Percentiles rank a stretch among this genome's conserved stretches.
Conservation (phyloP, 768 basidiomycete genomes). For the Tremella yokohamensis region DNA sequence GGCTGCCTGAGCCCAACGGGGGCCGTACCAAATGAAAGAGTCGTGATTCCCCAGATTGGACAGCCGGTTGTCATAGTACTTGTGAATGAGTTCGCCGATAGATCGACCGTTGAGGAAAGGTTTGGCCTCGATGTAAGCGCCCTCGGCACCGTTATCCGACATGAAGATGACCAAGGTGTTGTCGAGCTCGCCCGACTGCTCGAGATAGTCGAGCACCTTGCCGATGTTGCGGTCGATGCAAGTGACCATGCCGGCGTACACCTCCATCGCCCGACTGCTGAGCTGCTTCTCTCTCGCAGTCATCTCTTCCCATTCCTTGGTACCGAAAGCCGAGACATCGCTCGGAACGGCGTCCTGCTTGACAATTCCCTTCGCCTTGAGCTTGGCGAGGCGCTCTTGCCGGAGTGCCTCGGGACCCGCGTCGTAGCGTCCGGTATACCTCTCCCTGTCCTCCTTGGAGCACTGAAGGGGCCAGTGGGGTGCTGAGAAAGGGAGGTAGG, state of each 20-base stretch:
- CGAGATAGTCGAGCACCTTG: constrained; percentile 9
- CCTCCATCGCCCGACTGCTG: constrained; percentile 18
- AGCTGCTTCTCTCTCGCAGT: constrained; percentile 16
- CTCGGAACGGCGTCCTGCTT: constrained; percentile 9
- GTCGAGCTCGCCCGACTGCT: constrained; percentile 10
- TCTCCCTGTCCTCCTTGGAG: constrained; percentile 13
- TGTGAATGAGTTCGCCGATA: constrained; percentile 25
- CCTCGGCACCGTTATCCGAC: constrained; percentile 18
- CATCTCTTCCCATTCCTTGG: constrained; percentile 21
- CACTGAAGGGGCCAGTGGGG: constrained; percentile 38
- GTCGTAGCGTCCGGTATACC: constrained; percentile 29
- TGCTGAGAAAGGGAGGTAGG: constrained; percentile 34
- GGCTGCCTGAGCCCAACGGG: constrained; percentile 32
- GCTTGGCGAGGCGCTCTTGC: constrained; percentile 13
- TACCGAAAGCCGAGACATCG: neutral
- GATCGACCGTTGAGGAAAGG: constrained; percentile 13
- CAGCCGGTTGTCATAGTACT: constrained; percentile 35
- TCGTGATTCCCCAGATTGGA: constrained; percentile 32
- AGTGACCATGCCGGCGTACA: constrained; percentile 10
- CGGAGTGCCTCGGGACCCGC: constrained; percentile 30
- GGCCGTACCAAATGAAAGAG: constrained; percentile 17
- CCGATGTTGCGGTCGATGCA: constrained; percentile 28
- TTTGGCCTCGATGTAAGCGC: constrained; percentile 4
- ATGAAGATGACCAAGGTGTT: constrained; percentile 27
- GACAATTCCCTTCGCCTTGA: constrained; percentile 26